Evolutionary conservation across 2,329 filamentous ascomycete genomes (phyloP).

Genomic region (Epichloe bromicola): DNA sequence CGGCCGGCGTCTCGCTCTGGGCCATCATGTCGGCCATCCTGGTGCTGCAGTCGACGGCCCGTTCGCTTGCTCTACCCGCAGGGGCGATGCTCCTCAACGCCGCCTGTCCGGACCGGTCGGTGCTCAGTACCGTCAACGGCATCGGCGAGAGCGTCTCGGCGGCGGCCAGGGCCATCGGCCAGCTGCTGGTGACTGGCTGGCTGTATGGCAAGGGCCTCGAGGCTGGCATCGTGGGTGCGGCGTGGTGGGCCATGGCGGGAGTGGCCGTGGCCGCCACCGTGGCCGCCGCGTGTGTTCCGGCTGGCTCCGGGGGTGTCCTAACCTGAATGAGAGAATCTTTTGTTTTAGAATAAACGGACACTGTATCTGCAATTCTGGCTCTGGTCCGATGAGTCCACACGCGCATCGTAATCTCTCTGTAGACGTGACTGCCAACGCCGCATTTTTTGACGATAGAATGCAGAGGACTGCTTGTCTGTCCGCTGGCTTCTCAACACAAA

Average conservation of each 20-base stretch:
- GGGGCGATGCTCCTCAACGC: constrained; percentile 36
- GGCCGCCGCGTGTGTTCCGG: no score
- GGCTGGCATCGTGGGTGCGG: constrained; percentile 42
- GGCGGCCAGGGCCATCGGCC: constrained; percentile 45
- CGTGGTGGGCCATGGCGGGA: constrained; percentile 10
- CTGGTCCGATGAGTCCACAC: no score
- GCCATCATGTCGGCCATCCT: constrained; percentile 48
- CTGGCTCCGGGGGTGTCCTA: no score
- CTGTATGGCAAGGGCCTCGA: constrained; percentile 47
- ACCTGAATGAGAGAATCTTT: no score
- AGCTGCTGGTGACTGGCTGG: constrained; percentile 41
- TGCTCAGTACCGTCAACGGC: constrained; percentile 35
- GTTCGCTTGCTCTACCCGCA: constrained; percentile 46
- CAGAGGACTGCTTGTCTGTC: no score
- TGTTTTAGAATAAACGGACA: no score
- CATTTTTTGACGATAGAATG: no score
- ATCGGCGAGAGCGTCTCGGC: constrained; percentile 45
- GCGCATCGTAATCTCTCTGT: no score
- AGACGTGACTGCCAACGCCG: no score
- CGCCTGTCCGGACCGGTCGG: constrained; percentile 33
- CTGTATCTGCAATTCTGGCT: no score
- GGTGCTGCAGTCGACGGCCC: constrained; percentile 49
- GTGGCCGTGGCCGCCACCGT: no score
- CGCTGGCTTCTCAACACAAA: no score
- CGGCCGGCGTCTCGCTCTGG: constrained; percentile 49